These are phyloP conservation scores for Phlegmacium glaucopus DNA, from an alignment of 768 basidiomycete species.

Conservation along the genomic window DNA sequence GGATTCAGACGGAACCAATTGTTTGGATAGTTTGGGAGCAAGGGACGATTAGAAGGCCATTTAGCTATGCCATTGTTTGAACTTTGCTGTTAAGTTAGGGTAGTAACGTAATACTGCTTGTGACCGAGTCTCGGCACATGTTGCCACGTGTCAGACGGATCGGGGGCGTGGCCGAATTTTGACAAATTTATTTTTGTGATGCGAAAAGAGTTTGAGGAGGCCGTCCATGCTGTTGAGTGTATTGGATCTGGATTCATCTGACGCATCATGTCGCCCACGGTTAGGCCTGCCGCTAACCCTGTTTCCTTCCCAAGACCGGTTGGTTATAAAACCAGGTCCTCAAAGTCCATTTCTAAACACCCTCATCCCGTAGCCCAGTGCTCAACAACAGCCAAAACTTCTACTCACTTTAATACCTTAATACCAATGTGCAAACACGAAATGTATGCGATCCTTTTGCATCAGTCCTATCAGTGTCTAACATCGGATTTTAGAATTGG, in stretches of 20 bases:
- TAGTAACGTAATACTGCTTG: too few species aligned
- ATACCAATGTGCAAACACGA: conserved; percentile 37
- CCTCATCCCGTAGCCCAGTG: conserved; percentile 3
- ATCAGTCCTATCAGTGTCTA: conserved; percentile 1
- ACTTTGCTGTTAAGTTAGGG: too few species aligned
- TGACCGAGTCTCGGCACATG: conserved; percentile 12
- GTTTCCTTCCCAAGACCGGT: conserved; percentile 19
- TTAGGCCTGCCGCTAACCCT: conserved; percentile 20
- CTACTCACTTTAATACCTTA: conserved; percentile 7
- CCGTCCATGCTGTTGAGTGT: too few species aligned
- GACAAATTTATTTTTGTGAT: too few species aligned
- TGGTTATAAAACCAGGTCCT: conserved; percentile 16
- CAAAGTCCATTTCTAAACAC: background rate
- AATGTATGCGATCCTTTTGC: conserved; percentile 24
- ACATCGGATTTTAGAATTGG: conserved; percentile 32
- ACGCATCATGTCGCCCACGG: conserved; percentile 23
- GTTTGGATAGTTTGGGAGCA: too few species aligned
- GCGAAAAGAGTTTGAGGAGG: too few species aligned
- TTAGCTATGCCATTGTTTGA: too few species aligned
- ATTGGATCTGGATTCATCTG: conserved; percentile 9
- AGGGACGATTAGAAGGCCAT: too few species aligned
- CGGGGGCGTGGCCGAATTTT: too few species aligned
- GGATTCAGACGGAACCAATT: too few species aligned
- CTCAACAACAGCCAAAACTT: conserved; percentile 10
- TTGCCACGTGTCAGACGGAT: too few species aligned